Evolutionary conservation across 2,329 filamentous ascomycete species (phyloP).

Genomic region (Scedosporium apiospermum): DNA sequence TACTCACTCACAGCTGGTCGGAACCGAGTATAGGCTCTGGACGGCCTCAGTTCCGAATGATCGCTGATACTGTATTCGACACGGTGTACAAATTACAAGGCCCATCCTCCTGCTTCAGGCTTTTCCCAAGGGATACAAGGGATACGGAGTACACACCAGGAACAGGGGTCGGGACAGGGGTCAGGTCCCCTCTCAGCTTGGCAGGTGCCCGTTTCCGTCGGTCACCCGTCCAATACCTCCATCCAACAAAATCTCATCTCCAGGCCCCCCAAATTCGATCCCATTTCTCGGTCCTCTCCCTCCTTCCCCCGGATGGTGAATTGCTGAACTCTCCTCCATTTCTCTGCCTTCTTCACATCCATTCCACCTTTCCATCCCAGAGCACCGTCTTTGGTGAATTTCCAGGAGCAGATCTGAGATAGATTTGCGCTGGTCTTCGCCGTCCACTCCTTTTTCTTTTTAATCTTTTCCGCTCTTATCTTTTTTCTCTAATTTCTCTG

Average conservation of each 20-base stretch:
- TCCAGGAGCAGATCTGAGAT: conserved; percentile 31
- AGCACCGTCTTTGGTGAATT: conserved; percentile 17
- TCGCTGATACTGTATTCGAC: not conserved
- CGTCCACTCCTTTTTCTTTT: conserved; percentile 18
- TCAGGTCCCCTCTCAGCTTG: not conserved
- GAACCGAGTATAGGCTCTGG: not conserved
- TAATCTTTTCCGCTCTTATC: conserved; percentile 10
- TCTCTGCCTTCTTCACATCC: conserved; percentile 11
- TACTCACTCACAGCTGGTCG: not conserved
- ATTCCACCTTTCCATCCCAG: conserved; percentile 8
- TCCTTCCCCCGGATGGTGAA: conserved; percentile 16
- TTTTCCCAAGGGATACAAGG: not conserved
- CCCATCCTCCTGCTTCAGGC: not conserved
- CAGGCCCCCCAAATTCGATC: not conserved
- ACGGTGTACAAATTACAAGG: not conserved
- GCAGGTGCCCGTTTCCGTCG: conserved; percentile 6
- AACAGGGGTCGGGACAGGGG: not conserved
- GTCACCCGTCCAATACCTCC: conserved; percentile 2
- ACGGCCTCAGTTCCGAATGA: too few relatives aligned
- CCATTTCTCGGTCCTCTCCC: conserved; percentile 13
- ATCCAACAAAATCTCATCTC: conserved; percentile 2
- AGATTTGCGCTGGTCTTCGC: conserved; percentile 37
- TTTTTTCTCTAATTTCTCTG: not conserved
- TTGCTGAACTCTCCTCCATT: conserved; percentile 20
- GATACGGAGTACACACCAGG: not conserved